Conservation (phyloP, 192 early-diverging fungal genomes). For the Linnemannia schmuckeri region DNA sequence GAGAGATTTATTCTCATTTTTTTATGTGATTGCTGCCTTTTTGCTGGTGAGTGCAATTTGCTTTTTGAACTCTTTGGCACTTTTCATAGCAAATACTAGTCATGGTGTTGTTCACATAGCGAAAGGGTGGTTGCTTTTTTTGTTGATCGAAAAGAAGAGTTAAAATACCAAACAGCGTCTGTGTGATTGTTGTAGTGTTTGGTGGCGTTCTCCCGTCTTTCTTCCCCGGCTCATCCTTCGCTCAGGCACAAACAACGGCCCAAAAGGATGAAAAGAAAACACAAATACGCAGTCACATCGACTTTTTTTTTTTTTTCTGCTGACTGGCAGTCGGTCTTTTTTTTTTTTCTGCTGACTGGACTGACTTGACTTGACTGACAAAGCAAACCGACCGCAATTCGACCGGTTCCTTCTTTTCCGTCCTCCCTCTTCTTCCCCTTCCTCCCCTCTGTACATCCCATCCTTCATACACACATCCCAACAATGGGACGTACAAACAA, state of each 20-base stretch:
- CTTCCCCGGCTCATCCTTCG: neutral
- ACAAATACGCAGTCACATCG: neutral
- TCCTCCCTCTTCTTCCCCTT: neutral
- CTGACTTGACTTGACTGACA: too few species aligned
- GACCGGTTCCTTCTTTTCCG: neutral
- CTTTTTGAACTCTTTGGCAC: neutral
- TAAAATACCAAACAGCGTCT: neutral
- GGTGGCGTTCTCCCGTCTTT: neutral
- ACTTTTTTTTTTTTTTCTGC: neutral
- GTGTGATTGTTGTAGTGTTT: neutral
- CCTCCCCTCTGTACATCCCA: neutral
- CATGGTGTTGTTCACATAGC: neutral
- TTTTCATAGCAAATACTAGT: too few species aligned
- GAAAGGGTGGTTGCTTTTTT: neutral
- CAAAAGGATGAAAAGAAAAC: neutral
- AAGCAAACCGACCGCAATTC: neutral
- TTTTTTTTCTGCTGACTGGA: neutral
- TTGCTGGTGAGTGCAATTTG: neutral
- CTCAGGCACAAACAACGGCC: neutral
- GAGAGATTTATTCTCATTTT: neutral
- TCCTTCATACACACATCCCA: neutral
- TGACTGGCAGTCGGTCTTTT: neutral
- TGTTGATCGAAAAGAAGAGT: neutral
- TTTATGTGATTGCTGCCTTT: neutral
- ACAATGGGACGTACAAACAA: slow-evolving; percentile 35